Evolutionary conservation across 2,329 filamentous ascomycete species (phyloP).

Genomic region (Colletotrichum cereale): DNA sequence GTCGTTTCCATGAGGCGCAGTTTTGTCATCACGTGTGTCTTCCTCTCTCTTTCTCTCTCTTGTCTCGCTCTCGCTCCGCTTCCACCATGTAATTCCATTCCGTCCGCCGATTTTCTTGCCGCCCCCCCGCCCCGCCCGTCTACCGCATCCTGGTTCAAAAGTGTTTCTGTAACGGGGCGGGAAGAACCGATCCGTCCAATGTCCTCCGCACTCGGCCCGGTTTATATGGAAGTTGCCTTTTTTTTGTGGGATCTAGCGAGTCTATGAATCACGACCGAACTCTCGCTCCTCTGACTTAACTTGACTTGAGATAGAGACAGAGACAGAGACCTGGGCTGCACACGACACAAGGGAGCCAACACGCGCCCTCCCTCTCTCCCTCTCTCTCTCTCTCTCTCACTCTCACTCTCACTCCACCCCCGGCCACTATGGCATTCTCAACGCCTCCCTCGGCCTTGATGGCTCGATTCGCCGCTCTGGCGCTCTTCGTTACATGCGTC

Average conservation of each 20-base stretch:
- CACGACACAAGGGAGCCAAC: not conserved
- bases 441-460: conserved; percentile 18
- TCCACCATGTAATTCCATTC: too few relatives aligned
- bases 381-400: not conserved
- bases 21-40: conserved; percentile 35
- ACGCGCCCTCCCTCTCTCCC: not conserved
- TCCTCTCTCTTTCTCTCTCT: not conserved
- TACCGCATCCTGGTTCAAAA: not conserved
- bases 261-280: conserved; percentile 12
- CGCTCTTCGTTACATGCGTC: conserved; percentile 13
- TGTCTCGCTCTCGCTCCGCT: not conserved
- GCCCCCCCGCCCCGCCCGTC: not conserved
- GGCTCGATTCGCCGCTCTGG: conserved; percentile 23
- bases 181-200: conserved; percentile 2
- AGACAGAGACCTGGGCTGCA: not conserved
- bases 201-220: conserved; percentile 34
- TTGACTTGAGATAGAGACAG: not conserved
- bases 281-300: not conserved
- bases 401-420: too few relatives aligned
- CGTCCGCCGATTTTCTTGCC: not conserved
- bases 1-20: not conserved
- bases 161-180: not conserved
- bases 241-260: conserved; percentile 1
- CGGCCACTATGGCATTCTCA: conserved; percentile 25
- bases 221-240: conserved; percentile 20